Evolutionary conservation across 257 asterid genomes (phyloP).

Genomic region (Solanum microdontum): DNA sequence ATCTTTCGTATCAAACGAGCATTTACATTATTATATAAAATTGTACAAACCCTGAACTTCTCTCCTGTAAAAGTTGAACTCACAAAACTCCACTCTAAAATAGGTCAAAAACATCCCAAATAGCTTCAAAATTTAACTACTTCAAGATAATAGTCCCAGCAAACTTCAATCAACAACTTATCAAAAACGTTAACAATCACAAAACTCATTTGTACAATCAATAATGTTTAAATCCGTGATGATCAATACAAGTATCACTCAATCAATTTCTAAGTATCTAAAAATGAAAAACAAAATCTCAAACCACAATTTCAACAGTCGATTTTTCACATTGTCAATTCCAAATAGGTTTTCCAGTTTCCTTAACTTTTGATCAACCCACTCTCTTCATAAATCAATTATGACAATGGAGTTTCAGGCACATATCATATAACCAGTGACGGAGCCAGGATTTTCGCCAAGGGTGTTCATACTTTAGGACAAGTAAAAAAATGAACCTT

Average conservation of each 20-base stretch:
- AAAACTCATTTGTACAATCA: background rate
- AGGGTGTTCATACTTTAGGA: no score
- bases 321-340: background rate
- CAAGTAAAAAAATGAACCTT: no score
- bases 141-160: background rate
- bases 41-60: background rate
- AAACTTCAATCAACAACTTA: background rate
- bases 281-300: background rate
- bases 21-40: background rate
- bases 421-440: background rate
- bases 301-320: background rate
- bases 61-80: background rate
- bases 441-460: no score
- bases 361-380: background rate
- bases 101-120: background rate
- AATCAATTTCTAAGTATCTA: background rate
- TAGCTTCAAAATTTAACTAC: background rate
- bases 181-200: background rate
- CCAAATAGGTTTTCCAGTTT: background rate
- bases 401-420: background rate
- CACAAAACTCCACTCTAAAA: background rate
- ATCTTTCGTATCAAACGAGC: background rate
- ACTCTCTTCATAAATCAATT: background rate
- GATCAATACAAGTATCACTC: background rate
- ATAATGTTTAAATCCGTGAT: background rate